Conservation (phyloP, 345 rosid genomes). For the Alliaria petiolata region DNA sequence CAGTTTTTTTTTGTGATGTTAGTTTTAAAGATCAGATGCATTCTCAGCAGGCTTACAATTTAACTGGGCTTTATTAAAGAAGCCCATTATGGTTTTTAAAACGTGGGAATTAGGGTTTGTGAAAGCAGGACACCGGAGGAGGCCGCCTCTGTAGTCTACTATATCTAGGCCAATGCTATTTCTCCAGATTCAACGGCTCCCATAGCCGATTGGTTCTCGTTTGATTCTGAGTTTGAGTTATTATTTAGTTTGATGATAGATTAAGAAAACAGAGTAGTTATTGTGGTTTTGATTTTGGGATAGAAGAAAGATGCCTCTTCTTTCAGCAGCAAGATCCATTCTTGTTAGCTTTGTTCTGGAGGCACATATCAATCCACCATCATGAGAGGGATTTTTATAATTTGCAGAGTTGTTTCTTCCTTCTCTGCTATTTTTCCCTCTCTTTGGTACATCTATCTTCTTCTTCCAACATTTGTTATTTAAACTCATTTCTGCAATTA, state of each 20-base stretch:
- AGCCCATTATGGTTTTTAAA: not conserved
- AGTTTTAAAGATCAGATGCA: too few relatives aligned
- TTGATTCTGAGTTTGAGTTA: too few relatives aligned
- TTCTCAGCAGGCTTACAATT: not conserved
- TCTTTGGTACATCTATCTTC: slow-evolving; percentile 36
- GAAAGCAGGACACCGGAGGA: not conserved
- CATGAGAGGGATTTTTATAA: slow-evolving; percentile 18
- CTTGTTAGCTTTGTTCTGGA: slow-evolving; percentile 74
- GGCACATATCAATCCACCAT: slow-evolving; percentile 40
- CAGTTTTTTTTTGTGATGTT: too few relatives aligned
- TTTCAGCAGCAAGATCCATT: slow-evolving; percentile 60
- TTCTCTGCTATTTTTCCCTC: slow-evolving; percentile 31
- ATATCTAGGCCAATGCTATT: too few relatives aligned
- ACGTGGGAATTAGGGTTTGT: slow-evolving; percentile 17
- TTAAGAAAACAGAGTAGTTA: not conserved
- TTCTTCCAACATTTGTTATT: too few relatives aligned
- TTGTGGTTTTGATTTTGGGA: not conserved
- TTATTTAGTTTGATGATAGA: not conserved
- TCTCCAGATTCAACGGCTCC: not conserved
- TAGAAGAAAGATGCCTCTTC: slow-evolving; percentile 42
- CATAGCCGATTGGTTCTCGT: not conserved
- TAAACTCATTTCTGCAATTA: too few relatives aligned
- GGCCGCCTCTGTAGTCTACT: slow-evolving; percentile 2
- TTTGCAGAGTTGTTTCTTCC: slow-evolving; percentile 13
- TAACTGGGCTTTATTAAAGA: not conserved